Conservation (phyloP, 192 early-diverging fungal genomes). For the Backusella sp. region DNA sequence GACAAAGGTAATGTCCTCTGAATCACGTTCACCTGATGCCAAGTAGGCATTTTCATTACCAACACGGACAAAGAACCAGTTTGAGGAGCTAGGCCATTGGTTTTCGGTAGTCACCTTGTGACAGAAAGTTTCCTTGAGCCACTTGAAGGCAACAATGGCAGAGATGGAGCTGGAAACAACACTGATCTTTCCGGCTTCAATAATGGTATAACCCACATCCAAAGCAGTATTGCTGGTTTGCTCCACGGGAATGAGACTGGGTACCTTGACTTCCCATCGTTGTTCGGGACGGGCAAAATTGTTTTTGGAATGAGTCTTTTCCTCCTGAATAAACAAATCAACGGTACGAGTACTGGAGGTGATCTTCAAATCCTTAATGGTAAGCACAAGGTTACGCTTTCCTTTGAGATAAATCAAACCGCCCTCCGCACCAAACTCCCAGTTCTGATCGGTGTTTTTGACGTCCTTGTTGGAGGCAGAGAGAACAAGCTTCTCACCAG, state of each 20-base stretch:
- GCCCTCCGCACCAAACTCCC: slow-evolving; percentile 17
- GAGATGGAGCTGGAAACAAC: slow-evolving; percentile 17
- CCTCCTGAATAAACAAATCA: slow-evolving; percentile 17
- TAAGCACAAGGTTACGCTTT: slow-evolving; percentile 14
- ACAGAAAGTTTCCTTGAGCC: slow-evolving; percentile 24
- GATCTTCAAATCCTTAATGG: slow-evolving; percentile 20
- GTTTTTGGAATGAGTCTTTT: not conserved
- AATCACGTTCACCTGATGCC: slow-evolving; percentile 15
- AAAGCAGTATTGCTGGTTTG: not conserved
- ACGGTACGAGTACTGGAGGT: not conserved
- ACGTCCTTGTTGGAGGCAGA: not conserved
- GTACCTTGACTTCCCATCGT: slow-evolving; percentile 22
- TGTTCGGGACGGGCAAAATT: slow-evolving; percentile 18
- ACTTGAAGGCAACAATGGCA: slow-evolving; percentile 26
- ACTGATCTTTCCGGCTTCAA: slow-evolving; percentile 18
- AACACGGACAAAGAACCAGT: slow-evolving; percentile 30
- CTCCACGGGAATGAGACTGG: slow-evolving; percentile 17
- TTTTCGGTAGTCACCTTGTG: slow-evolving; percentile 12
- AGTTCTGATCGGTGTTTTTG: slow-evolving; percentile 17
- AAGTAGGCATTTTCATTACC: slow-evolving; percentile 22
- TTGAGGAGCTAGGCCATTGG: slow-evolving; percentile 22
- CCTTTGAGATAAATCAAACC: slow-evolving; percentile 15
- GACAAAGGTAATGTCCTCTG: not conserved
- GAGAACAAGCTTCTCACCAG: slow-evolving; percentile 24
- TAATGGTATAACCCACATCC: slow-evolving; percentile 3